These are phyloP conservation scores for Talaromyces trachyspermus DNA, from an alignment of 495 filamentous ascomycete genomes.

Conservation along the genomic window DNA sequence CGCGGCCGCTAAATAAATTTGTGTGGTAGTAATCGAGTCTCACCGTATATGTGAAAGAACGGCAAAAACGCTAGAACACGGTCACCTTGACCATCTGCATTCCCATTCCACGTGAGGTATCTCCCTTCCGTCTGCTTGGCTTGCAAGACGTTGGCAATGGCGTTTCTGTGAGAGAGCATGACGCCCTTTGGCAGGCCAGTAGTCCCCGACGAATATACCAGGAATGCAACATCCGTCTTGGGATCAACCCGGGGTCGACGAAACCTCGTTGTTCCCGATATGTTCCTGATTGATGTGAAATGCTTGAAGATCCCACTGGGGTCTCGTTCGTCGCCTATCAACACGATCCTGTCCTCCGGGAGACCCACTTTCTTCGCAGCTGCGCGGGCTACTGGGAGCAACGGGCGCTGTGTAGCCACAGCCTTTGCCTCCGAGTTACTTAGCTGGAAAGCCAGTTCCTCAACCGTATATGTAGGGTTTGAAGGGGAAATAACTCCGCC, in stretches of 20 bases:
- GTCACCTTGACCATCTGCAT: conserved; percentile 58
- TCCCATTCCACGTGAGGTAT: conserved; percentile 45
- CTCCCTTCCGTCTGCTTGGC: conserved; percentile 46
- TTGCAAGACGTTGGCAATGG: conserved; percentile 58
- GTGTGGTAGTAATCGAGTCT: conserved; percentile 6
- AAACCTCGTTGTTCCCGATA: conserved; percentile 40
- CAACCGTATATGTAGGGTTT: conserved; percentile 69
- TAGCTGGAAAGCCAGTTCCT: conserved; percentile 76
- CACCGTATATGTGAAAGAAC: conserved; percentile 93
- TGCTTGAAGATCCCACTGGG: conserved; percentile 56
- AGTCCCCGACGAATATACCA: conserved; percentile 77
- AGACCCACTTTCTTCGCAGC: conserved; percentile 61
- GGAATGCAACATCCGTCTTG: conserved; percentile 41
- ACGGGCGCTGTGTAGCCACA: conserved; percentile 57
- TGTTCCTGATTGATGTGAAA: conserved; percentile 63
- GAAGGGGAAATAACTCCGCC: conserved; percentile 71
- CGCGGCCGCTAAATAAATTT: neutral
- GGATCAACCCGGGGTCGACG: conserved; percentile 28
- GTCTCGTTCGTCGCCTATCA: conserved; percentile 65
- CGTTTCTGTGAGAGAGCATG: conserved; percentile 68
- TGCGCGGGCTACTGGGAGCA: conserved; percentile 48
- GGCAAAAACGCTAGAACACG: conserved; percentile 74
- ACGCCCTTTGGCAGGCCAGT: conserved; percentile 85
- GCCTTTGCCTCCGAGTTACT: conserved; percentile 63
- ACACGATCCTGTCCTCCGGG: conserved; percentile 48